A percentile compares a stretch with the other conserved stretches of the same genome.
phyloP scores from a whole-genome alignment of 2,329 filamentous ascomycete genomes.

The Chaetomium sp. region DNA sequence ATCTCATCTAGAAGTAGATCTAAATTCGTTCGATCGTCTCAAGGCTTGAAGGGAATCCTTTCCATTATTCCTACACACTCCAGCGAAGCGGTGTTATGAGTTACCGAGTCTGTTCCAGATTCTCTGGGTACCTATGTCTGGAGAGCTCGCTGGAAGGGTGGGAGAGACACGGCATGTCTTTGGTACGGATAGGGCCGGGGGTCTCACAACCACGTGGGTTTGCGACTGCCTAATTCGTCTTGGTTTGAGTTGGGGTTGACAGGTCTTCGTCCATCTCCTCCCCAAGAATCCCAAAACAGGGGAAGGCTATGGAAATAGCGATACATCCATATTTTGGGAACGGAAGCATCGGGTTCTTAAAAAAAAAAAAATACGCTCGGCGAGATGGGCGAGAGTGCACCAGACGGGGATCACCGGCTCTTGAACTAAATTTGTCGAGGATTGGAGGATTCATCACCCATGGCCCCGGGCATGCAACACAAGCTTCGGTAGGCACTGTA shows the following conservation, averaged over 20 bases:
- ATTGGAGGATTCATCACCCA: not conserved
- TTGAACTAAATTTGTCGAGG: not conserved
- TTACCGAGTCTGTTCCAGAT: not conserved
- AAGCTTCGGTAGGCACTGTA: slow-evolving; percentile 1
- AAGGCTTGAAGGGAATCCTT: not conserved
- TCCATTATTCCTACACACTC: not conserved
- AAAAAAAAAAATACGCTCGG: not conserved
- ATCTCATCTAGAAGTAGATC: not conserved
- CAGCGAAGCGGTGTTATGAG: not conserved
- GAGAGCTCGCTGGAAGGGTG: no score
- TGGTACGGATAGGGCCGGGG: no score
- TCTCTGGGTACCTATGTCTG: not conserved
- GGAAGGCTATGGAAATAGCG: no score
- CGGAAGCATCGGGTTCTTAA: not conserved
- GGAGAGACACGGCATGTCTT: not conserved
- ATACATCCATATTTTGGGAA: not conserved
- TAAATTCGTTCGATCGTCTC: not conserved
- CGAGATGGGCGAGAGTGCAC: not conserved
- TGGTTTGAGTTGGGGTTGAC: not conserved
- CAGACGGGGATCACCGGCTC: not conserved
- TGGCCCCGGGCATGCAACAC: not conserved
- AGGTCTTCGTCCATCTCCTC: not conserved
- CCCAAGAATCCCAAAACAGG: no score
- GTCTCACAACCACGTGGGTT: not conserved
- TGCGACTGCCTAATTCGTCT: not conserved